Base-by-base conservation (phyloP, 176 grass and related monocot species). In the Coix lacrymajobi region DNA sequence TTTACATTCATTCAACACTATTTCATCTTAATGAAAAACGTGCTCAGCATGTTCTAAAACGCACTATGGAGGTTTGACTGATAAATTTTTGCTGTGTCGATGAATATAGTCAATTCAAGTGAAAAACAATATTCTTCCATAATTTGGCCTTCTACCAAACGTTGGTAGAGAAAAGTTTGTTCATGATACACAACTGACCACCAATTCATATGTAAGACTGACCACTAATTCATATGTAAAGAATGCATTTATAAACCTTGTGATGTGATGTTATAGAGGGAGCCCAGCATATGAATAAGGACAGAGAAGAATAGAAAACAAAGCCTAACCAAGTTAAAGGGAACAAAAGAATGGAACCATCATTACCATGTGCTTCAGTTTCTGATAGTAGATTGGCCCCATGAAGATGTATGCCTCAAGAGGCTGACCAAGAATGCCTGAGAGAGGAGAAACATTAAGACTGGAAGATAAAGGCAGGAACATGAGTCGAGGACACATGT, bases 361-460 rank as follows among this genome's bases (percentile, higher is more conserved):
- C 73, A 72, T 29, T 92, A 98, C 96, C 96, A 98, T 98, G 63
- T 98, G 96, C 82, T 98, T 98, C 57, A 98, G 81, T 80, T 98
- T 98, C 75, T 95, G 96, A 78, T 95, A 95, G 80, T 95, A 98
- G 76, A 98, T 98, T 80, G 92, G 96, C 46, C 92, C 96, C 91
- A 98, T 98, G 78, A 98, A 98, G 45, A 98, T 86, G 75, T 98
- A 98, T 82, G 96, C 89, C 89, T 98, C 89, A 34, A 93, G 83
- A 52, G 96, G 96, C 88, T 84, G 84, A 43, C 96, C 96, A 57
- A 90, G 80, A 90, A 98, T 98, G 54, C 96, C 96, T 98, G 88
- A n/a, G n/a, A 86, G 49, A 52, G 19, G 49, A 52, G 49, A 52
- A 52, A 52, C 49, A 52, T 52, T 52, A 52, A 20, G 6, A 51